Evolutionary conservation across 2,329 filamentous ascomycete species (phyloP).

Genomic region (Penicillium palitans): DNA sequence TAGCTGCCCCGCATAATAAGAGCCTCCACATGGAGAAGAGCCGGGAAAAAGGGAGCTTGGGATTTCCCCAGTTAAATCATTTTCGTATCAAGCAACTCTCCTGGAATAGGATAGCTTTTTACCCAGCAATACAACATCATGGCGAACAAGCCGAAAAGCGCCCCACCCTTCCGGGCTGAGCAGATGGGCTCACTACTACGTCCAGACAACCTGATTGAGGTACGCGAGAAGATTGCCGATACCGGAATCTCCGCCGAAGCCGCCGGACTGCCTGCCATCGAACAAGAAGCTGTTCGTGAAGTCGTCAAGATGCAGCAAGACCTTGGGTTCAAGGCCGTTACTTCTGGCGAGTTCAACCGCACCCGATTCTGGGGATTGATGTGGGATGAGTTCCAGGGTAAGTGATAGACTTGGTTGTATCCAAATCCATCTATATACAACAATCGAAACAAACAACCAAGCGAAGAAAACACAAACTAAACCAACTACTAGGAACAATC

Average conservation of each 20-base stretch:
- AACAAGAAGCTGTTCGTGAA: constrained; percentile 15
- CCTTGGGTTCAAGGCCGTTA: constrained; percentile 23
- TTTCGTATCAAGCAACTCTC: not conserved
- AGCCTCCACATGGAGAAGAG: not conserved
- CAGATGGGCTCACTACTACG: constrained; percentile 27
- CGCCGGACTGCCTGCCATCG: constrained; percentile 11
- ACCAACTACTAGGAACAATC: constrained; percentile 51
- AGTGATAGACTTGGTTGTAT: not conserved
- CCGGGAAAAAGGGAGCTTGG: not conserved
- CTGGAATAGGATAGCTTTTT: not conserved
- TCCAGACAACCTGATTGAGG: constrained; percentile 21
- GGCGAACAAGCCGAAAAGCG: constrained; percentile 20
- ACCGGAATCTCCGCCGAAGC: constrained; percentile 22
- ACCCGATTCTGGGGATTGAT: constrained; percentile 28
- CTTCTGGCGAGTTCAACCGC: constrained; percentile 26
- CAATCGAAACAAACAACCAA: not conserved
- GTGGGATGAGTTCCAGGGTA: constrained; percentile 29
- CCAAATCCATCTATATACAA: too few species aligned
- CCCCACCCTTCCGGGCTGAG: constrained; percentile 27
- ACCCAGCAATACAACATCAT: constrained; percentile 1
- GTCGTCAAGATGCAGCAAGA: constrained; percentile 27
- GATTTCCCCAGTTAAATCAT: not conserved
- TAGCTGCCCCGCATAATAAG: not conserved
- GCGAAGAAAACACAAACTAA: constrained; percentile 36
- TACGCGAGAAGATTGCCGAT: constrained; percentile 21